Conservation (phyloP, 78 protist species). For the Chrysochromulina parva region DNA sequence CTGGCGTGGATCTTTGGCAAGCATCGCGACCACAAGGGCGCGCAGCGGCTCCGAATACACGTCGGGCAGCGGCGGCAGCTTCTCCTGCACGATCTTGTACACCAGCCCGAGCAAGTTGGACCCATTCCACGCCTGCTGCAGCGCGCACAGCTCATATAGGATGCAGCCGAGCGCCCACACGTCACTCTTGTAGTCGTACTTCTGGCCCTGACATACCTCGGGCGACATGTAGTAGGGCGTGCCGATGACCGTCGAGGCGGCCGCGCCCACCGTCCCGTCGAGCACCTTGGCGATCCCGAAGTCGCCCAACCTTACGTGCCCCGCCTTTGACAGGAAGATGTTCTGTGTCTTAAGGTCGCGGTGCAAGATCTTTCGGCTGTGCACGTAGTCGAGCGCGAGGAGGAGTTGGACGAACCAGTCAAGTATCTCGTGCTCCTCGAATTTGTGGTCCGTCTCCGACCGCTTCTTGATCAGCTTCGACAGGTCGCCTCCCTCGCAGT, state of each 20-base stretch:
- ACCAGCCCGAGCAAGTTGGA: slow-evolving; percentile 25
- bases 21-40: slow-evolving; percentile 58
- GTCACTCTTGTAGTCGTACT: neutral
- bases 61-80: slow-evolving; percentile 56
- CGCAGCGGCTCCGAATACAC: slow-evolving; percentile 59
- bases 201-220: slow-evolving; percentile 40
- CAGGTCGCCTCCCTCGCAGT: slow-evolving; percentile 28
- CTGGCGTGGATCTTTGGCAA: slow-evolving; percentile 60
- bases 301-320: slow-evolving; percentile 35
- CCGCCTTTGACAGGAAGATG: slow-evolving; percentile 21
- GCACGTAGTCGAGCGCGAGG: slow-evolving; percentile 31
- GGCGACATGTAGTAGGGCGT: slow-evolving; percentile 63
- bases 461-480: neutral
- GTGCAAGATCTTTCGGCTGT: slow-evolving; percentile 35
- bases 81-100: slow-evolving; percentile 31
- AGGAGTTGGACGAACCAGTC: slow-evolving; percentile 49
- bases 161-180: slow-evolving; percentile 49
- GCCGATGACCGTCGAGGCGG: slow-evolving; percentile 53
- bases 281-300: slow-evolving; percentile 36
- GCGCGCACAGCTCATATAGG: slow-evolving; percentile 47
- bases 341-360: slow-evolving; percentile 54
- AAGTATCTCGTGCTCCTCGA: neutral
- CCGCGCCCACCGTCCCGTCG: slow-evolving; percentile 21
- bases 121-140: slow-evolving; percentile 28
- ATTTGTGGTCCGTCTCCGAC: neutral